Evolutionary conservation across 2,329 filamentous ascomycete species (phyloP), one percentile per base, ranked within the genome.

Genomic region (Exophiala oligosperma): DNA sequence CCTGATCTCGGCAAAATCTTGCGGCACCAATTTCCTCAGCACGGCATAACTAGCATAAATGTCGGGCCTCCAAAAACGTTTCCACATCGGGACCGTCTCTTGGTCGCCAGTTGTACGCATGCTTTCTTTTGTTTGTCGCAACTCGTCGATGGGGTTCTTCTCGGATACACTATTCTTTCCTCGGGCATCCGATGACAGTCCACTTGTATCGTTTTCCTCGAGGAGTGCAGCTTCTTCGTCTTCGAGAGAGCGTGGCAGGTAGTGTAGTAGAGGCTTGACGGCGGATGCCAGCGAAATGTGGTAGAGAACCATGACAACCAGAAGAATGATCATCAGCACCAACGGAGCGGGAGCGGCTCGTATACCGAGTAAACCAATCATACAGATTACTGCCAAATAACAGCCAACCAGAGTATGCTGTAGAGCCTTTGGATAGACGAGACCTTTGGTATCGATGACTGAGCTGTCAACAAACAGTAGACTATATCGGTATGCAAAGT

Each of bases 401-500:
- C 95, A 79, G 23, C 93, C 92, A 1, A 88, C 86, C 28, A 93
- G 85, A 49, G 95, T 84, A 58, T 97, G 92, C 71, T 95, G 88
- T 52, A 97, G 79, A 1, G 90, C 92, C n/a, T 88, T 88, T 1
- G 91, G 88, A 70, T 96, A 97, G 66, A 91, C 87, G 12, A 93
- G 83, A 14, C 93, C 92, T 69, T 95, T 91, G 38, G 90, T 96
- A 70, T 97, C 92, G 68, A 96, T 87, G 59, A 84, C 77, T 7
- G 89, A 85, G 70, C 95, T 90, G 51, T 87, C 88, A 37, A 96
- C 91, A 72, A 91, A 97, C 50, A 97, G 81, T 55, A 97, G 76
- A 70, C 96, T 95, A 80, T 97, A 96, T 17, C 90, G 85, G 80
- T 91, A 96, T 49, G 92, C 90, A 52, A 93, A 78, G 71, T 96